phyloP scores from a whole-genome alignment of 2,329 filamentous ascomycete species.

The Aureobasidium sp. region DNA sequence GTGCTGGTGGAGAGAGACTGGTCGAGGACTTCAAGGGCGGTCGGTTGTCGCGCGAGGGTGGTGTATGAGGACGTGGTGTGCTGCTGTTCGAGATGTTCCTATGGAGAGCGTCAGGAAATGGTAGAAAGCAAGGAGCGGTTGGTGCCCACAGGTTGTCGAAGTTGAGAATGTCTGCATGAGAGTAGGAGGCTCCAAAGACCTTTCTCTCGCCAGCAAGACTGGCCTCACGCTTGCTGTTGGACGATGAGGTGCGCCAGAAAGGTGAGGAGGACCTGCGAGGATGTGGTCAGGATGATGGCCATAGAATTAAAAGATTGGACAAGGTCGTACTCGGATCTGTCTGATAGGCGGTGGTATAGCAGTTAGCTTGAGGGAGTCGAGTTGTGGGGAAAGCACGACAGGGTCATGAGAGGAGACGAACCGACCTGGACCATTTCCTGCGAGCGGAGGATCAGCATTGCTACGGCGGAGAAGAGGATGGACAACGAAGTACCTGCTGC shows the following conservation, averaged over 20 bases:
- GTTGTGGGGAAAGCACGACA: constrained; percentile 10
- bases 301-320: not conserved
- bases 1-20: constrained; percentile 46
- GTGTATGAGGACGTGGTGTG: constrained; percentile 63
- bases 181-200: constrained; percentile 91
- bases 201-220: constrained; percentile 58
- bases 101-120: not conserved
- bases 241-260: constrained; percentile 67
- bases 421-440: constrained; percentile 99
- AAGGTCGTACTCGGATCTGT: constrained; percentile 29
- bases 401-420: constrained; percentile 49
- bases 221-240: constrained; percentile 47
- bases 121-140: no score
- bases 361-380: constrained; percentile 13
- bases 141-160: constrained; percentile 65
- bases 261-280: constrained; percentile 68
- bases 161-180: constrained; percentile 90
- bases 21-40: constrained; percentile 50
- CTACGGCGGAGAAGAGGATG: not conserved
- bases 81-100: constrained; percentile 30
- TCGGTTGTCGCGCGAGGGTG: constrained; percentile 54
- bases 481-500: constrained; percentile 25
- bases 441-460: constrained; percentile 22
- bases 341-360: constrained; percentile 21
- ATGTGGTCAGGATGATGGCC: not conserved